Conservation (phyloP, 2,329 filamentous ascomycete genomes). For the Aspergillus felis region DNA sequence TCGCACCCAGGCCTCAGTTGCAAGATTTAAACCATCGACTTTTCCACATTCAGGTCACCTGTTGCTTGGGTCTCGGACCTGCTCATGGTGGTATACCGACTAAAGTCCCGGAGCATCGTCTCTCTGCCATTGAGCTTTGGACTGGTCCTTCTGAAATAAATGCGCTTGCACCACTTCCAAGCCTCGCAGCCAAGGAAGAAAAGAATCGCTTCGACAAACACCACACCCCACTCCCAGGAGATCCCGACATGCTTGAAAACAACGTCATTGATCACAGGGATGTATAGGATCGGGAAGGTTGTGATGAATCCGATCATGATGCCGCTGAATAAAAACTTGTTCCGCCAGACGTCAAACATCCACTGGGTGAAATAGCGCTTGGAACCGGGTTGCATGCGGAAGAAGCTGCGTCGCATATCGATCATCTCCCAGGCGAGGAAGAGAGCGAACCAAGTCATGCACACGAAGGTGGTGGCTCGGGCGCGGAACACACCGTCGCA, state of each 20-base stretch:
- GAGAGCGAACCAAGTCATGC: constrained; percentile 70
- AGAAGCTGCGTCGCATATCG: constrained; percentile 68
- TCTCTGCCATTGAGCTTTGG: constrained; percentile 1
- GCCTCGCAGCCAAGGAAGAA: constrained; percentile 63
- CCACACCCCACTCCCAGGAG: constrained; percentile 66
- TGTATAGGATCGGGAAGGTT: constrained; percentile 61
- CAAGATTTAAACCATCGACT: constrained; percentile 23
- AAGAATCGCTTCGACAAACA: constrained; percentile 56
- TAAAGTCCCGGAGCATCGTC: constrained; percentile 22
- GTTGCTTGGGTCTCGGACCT: constrained; percentile 27
- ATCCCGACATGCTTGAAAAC: constrained; percentile 66
- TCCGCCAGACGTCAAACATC: constrained; percentile 65
- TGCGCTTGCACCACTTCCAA: constrained; percentile 66
- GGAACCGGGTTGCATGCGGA: constrained; percentile 65
- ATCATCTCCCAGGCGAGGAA: constrained; percentile 79
- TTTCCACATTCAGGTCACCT: constrained; percentile 23
- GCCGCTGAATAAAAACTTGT: constrained; percentile 67
- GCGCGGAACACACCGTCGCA: constrained; percentile 67
- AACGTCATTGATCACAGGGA: constrained; percentile 61
- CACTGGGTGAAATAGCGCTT: constrained; percentile 62
- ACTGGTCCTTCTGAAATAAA: constrained; percentile 44
- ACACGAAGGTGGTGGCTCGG: constrained; percentile 69
- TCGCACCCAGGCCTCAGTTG: too few relatives aligned
- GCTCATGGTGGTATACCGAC: constrained; percentile 32
- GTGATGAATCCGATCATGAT: constrained; percentile 56